These are phyloP conservation scores for Syzygium aqueum DNA, from an alignment of 345 rosid genomes.

Conservation along the genomic window DNA sequence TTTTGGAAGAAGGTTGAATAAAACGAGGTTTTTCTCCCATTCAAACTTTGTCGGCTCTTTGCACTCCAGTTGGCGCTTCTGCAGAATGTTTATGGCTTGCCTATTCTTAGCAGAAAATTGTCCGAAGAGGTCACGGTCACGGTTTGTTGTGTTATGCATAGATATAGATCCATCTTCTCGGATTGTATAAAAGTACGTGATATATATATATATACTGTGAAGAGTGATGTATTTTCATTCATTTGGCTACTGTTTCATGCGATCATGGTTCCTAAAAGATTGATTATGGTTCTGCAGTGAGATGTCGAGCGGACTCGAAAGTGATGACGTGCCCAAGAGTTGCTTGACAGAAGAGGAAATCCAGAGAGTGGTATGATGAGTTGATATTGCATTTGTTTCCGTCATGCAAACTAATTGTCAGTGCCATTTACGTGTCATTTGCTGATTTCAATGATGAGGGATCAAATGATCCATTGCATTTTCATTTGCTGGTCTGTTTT, in stretches of 20 bases:
- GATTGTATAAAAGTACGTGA: too few relatives aligned
- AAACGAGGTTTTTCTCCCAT: too few relatives aligned
- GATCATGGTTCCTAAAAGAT: neutral
- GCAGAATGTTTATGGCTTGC: too few relatives aligned
- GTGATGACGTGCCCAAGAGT: neutral
- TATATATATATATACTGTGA: neutral
- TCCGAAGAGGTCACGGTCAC: neutral
- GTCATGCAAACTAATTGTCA: neutral
- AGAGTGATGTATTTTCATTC: neutral
- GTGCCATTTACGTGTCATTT: neutral
- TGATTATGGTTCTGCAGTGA: neutral
- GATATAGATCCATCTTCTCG: neutral
- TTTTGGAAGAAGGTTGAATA: too few relatives aligned
- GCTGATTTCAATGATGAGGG: neutral
- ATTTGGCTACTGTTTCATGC: neutral
- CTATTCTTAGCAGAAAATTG: rapidly evolving
- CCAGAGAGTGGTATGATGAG: neutral
- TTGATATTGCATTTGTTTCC: rapidly evolving
- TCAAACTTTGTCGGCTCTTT: too few relatives aligned
- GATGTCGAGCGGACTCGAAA: too few relatives aligned
- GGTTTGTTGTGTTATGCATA: neutral
- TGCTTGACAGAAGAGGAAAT: neutral
- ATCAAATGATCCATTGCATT: neutral
- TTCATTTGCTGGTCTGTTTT: neutral
- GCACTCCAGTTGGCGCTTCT: too few relatives aligned